Evolutionary conservation across 2,329 filamentous ascomycete genomes (phyloP), one percentile per base, ranked within the genome.

Genomic region (Colletotrichum spaethianum): DNA sequence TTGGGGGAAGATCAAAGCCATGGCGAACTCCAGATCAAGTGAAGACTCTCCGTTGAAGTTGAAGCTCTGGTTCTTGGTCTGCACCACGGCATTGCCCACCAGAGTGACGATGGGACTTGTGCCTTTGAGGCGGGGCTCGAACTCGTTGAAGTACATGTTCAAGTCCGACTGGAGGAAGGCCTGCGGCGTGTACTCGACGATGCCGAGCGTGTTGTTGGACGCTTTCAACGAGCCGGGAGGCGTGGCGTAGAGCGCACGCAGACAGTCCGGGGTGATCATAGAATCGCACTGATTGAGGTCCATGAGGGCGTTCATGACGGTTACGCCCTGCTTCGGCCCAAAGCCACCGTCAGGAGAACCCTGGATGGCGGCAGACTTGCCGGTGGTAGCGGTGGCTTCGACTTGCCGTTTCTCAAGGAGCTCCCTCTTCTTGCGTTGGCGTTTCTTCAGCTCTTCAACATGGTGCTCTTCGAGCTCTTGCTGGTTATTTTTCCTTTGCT

Each of bases 241-340:
- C 61, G 85, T 83, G 3, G 80, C 76, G 75, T 86, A 88, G 26
- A 88, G 79, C 6, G 86, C 83, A 53, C 84, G 83, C 62, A 90
- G 82, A 75, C 90, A 92, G 52, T 84, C 83, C 0, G 89, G 88
- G 0, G 88, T 91, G 74, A 91, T 89, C 76, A 86, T 85, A 18
- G 80, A 79, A 74, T 88, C 85, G 76, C 90, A 92, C 64, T 83
- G 78, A 38, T 70, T 65, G 16, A 81, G 77, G 46, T 56, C 44
- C 65, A 80, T 76, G 50, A 80, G 73, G 1, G 79, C 79, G 59
- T 79, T 80, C 61, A 73, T 70, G 53, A 81, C 75, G 16, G 67
- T 62, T 16, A 74, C 77, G 33, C 79, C 79, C 69, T 81, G 76
- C 74, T 81, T 82, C 0, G 80, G 77, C 28, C 76, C 75, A 52